Base-by-base conservation (phyloP, 2,329 filamentous ascomycete species). In the Rutstroemia sydowiana region DNA sequence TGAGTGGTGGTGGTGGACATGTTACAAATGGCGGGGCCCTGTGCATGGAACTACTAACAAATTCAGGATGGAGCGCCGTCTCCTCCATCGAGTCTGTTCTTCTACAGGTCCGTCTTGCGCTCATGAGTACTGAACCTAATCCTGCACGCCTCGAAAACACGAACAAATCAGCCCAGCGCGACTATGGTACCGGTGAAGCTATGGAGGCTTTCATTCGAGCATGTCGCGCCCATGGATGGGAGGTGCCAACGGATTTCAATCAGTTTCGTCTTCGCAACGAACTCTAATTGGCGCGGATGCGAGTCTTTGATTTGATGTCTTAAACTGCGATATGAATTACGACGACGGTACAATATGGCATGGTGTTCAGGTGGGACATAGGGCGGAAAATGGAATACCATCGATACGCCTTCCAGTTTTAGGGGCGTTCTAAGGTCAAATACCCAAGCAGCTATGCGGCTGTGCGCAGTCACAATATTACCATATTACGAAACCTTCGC, bases 11-110 rank as follows among this genome's bases (percentile, higher is more conserved):
- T 18, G 91, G 91, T 21, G 90, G 90, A 0, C 88, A 95, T 65
- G 84, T 96, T 54, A 95, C 91, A 0, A 71, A 75, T 1, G 91
- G 91, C 21, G 91, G 91, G 1, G 87, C 90, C 1, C 80, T 96
- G 70, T 82, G 79, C 67, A 91, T 95, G 81, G 84, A 93, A 68
- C 75, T 93, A 4, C 75, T 95, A 56, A 95, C 90, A 1, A 89
- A 84, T 66, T 79, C 81, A 6, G 91, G 90, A 23, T 96, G 91
- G 91, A 82, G 76, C 20, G 82, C 86, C 0, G 82, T 78, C 1
- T 80, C 76, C 46, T 82, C 79, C 16, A 82, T 95, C 58, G 90
- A 95, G 65, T 85, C 81, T 47, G 82, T 95, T 3, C 71, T 96
- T 13, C 66, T 95, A 23, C 87, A 95, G 66, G 83, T 96, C 21